Base-by-base conservation (phyloP, 257 asterid genomes). In the Jasminum sambac region DNA sequence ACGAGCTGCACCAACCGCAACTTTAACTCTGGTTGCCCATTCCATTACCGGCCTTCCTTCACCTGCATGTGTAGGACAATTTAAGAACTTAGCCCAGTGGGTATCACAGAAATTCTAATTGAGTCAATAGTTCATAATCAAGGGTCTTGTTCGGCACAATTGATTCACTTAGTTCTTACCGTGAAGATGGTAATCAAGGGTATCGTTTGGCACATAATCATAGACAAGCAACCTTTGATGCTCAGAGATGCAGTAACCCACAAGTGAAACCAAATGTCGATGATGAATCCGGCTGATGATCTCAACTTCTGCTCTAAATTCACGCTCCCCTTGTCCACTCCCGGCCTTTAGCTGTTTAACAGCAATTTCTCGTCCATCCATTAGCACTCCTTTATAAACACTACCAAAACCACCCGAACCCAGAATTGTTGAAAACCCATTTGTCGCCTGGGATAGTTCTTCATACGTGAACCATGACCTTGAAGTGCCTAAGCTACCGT, bases 341-440 rank as follows among this genome's bases (percentile, higher is more conserved):
- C 97, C 97, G 73, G 75, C 88, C 74, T 89, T 91, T 74, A 91
- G 77, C 84, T 89, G 96, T 76, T 91, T 91, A 77, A 91, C 96
- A 42, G 97, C 97, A 21, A 91, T 93, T 77, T 72, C 91, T 78
- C 93, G 79, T 69, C 96, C 95, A 65, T 91, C 96, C 19, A 61
- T 72, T 58, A 91, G 72, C 68, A 83, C 82, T 64, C 97, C 97
- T 81, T 91, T 91, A 76, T 87, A 91, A 75, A 91, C 96, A 77
- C 81, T 84, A 52, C 97, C 97, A 69, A 91, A 91, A 68, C 97
- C 97, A 72, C 96, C 96, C 86, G 89, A 95, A 26, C 96, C 97
- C 52, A 91, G 81, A 64, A 91, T 30, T 68, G 72, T 61, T 7
- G 90, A 79, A 81, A 91, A 91, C 16, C 74, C 86, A 68, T 79